These are phyloP conservation scores for Adenanthera pavonina DNA, from an alignment of 306 rosid species.

Conservation along the genomic window DNA sequence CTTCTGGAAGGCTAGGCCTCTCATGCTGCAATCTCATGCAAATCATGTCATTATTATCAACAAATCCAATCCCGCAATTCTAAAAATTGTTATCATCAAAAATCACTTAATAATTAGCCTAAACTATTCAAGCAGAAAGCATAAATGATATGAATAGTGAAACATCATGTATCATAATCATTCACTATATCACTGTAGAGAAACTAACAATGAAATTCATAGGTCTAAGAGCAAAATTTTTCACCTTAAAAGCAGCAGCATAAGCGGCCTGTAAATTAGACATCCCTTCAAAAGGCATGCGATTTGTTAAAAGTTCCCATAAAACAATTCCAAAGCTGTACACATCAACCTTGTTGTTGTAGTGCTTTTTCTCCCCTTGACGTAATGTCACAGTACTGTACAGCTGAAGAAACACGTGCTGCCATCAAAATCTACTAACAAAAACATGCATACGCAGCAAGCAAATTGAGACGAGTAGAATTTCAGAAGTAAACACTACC, in stretches of 20 bases:
- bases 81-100: not conserved
- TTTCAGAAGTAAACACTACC: not conserved
- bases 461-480: not conserved
- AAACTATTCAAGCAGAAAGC: not conserved
- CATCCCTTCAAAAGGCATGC: conserved; percentile 99
- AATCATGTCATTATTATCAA: conserved; percentile 21
- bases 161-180: not conserved
- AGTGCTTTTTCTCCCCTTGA: conserved; percentile 98
- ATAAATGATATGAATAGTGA: not conserved
- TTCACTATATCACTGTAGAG: conserved; percentile 10
- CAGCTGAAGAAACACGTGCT: conserved; percentile 57
- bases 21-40: conserved; percentile 71
- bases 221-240: conserved; percentile 1
- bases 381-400: conserved; percentile 97
- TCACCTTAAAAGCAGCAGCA: conserved; percentile 99
- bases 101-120: not conserved
- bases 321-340: conserved; percentile 97
- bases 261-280: conserved; percentile 99
- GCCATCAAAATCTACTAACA: conserved; percentile 10
- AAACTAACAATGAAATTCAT: not conserved
- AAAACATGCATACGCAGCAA: not conserved
- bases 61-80: not conserved
- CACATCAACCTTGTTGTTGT: conserved; percentile 96
- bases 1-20: conserved; percentile 78
- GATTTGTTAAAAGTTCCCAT: conserved; percentile 96